Base-by-base conservation (phyloP, 2,329 filamentous ascomycete genomes). In the Diaporthe caulivora region DNA sequence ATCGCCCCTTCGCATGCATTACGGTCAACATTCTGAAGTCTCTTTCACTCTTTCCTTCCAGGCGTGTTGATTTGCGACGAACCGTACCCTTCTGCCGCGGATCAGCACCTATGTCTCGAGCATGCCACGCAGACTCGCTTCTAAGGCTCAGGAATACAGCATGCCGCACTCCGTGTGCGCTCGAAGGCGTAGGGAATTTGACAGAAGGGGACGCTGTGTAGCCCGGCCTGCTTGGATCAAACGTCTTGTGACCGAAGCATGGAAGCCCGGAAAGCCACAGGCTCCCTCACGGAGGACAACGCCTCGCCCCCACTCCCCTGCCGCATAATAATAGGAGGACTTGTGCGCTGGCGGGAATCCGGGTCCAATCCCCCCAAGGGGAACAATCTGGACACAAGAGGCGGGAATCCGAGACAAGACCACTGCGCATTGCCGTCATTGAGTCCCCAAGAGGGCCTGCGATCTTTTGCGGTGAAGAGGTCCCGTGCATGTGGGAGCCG, bases 391-490 rank as follows among this genome's bases (percentile, higher is more conserved):
- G 44, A 51, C 44, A 65, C 60, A 51, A 37, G 31, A 67, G 62
- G 47, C 62, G 62, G 62, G 7, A 60, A 60, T 42, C 55, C 26
- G 68, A 71, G 68, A 71, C 68, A 71, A n/a, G 6, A 24, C 40
- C 54, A 34, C 68, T 62, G 68, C 55, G 31, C 29, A 47, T 49
- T 53, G 55, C 68, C 68, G 68, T 60, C 68, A 60, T 40, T 34
- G 3, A 31, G 57, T n/a, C 68, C 49, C 18, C 24, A n/a, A 24
- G 40, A 51, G 3, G 18, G n/a, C 34, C 65, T 53, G 44, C 44
- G 57, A 67, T 67, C 31, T 51, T 58, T 51, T 71, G 68, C 68
- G 68, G 68, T 71, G 68, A 71, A 42, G 68, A 57, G 34, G 17
- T 40, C 15, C 26, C 21, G 60, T 49, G 60, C 26, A 51, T 65